phyloP scores from a whole-genome alignment of 2,329 filamentous ascomycete species.

The Diaporthe sp. region DNA sequence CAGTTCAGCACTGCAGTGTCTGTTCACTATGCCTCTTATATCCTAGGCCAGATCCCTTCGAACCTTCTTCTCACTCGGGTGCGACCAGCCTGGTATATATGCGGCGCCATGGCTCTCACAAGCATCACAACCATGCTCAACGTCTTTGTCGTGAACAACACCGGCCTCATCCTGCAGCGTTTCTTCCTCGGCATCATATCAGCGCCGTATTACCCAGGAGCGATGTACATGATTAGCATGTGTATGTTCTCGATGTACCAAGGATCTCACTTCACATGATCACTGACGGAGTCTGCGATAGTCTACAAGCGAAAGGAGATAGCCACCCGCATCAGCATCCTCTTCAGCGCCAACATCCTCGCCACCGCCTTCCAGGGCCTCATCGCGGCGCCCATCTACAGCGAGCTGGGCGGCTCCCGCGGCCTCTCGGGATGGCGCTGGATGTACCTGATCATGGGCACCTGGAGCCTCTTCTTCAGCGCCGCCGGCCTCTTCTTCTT shows the following conservation, averaged over 20 bases:
- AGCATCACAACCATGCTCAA: conserved; percentile 45
- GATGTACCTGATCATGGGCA: conserved; percentile 34
- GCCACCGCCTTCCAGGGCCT: conserved; percentile 78
- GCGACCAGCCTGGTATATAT: conserved; percentile 44
- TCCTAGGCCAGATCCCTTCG: conserved; percentile 61
- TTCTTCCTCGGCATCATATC: conserved; percentile 59
- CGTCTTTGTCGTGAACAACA: conserved; percentile 25
- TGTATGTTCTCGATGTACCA: neutral
- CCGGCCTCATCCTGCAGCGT: conserved; percentile 57
- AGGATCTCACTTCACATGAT: fast-evolving
- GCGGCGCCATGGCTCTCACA: conserved; percentile 50
- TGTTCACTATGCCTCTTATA: conserved; percentile 51
- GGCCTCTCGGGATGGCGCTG: conserved; percentile 58
- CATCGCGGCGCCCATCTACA: conserved; percentile 74
- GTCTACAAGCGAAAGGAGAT: conserved; percentile 79
- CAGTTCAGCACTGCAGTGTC: conserved; percentile 29
- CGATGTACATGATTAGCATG: conserved; percentile 64
- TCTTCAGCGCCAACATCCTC: conserved; percentile 72
- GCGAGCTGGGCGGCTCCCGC: conserved; percentile 60
- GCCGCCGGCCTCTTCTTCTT: conserved; percentile 49
- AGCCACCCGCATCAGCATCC: conserved; percentile 71
- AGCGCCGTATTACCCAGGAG: conserved; percentile 51
- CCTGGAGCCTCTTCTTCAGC: conserved; percentile 21
- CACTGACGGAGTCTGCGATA: conserved; percentile 42
- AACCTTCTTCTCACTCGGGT: conserved; percentile 58